Evolutionary conservation across 441 rosid species (phyloP), one percentile per base, ranked within the genome.

Genomic region (Pelargonium cotyledonis): DNA sequence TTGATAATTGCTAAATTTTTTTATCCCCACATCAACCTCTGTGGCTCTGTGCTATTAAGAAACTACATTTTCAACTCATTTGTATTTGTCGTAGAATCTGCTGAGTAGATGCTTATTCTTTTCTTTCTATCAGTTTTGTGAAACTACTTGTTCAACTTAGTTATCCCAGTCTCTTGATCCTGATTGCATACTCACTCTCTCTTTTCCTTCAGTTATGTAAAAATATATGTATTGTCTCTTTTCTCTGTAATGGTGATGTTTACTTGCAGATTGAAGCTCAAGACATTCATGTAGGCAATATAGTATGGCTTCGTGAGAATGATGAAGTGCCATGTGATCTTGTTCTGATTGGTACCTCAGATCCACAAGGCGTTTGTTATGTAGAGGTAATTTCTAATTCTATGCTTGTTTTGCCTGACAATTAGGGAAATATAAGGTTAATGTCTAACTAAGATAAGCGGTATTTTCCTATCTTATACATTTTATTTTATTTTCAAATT

Each of bases 311-410:
- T 85, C 98, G 97, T 63, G 98, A 95, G 85, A 95, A 95, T 84
- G 98, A 95, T 82, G 98, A 95, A 84, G 98, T 89, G 69, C 99
- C 99, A 51, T 92, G 99, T 75, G 99, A 95, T 88, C 89, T 95
- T 77, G 98, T 90, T 81, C 75, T 95, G 84, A 77, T 95, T 65
- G 99, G 99, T 73, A 85, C 96, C 35, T 92, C 99, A 55, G 99
- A 93, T 73, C 86, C 91, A 70, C 98, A 88, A 78, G 99, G 99
- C 61, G 49, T 92, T 70, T 95, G 97, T 79, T 92, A 92, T 79
- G 79, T 92, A 65, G 98, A 95, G 98, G 99, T 92, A 79, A 69
- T 51, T 70, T 63, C 43, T 63, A 11, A 47, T 67, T 29, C 46
- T 51, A 44, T 69, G 72, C 53, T 63, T 11, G 18, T 21, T 41